Conservation (phyloP, 345 rosid genomes). For the Sisymbrium altissimum region DNA sequence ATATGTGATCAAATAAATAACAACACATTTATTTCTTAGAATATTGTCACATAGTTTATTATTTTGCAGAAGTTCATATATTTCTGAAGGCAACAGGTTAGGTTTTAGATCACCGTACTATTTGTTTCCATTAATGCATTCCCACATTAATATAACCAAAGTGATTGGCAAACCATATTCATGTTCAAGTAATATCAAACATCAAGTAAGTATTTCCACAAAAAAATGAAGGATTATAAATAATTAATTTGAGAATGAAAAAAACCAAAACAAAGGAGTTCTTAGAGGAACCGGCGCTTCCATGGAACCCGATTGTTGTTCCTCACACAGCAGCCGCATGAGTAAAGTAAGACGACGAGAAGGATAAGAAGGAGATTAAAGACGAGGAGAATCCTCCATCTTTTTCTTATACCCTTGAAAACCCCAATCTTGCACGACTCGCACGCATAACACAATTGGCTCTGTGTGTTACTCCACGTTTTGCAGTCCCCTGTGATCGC, state of each 20-base stretch:
- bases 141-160: neutral
- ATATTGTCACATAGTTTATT: neutral
- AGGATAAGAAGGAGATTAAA: slow-evolving; percentile 24
- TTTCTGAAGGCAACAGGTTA: neutral
- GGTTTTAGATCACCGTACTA: neutral
- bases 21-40: neutral
- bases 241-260: neutral
- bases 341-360: slow-evolving; percentile 30
- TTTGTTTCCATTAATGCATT: neutral
- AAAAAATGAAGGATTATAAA: neutral
- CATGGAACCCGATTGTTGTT: slow-evolving; percentile 33
- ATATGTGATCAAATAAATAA: no score
- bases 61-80: neutral
- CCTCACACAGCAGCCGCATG: slow-evolving; percentile 38
- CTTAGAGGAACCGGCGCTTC: slow-evolving; percentile 30
- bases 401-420: slow-evolving; percentile 30
- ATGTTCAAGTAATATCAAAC: slow-evolving; percentile 8
- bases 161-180: neutral
- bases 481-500: slow-evolving; percentile 37
- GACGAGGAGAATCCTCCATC: slow-evolving; percentile 42
- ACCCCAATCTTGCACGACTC: slow-evolving; percentile 58
- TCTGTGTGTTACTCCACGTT: slow-evolving; percentile 48
- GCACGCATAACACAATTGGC: slow-evolving; percentile 47
- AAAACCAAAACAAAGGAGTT: neutral
- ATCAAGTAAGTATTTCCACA: neutral